Conservation (phyloP, 2,329 filamentous ascomycete species). For the Aureobasidium musti region DNA sequence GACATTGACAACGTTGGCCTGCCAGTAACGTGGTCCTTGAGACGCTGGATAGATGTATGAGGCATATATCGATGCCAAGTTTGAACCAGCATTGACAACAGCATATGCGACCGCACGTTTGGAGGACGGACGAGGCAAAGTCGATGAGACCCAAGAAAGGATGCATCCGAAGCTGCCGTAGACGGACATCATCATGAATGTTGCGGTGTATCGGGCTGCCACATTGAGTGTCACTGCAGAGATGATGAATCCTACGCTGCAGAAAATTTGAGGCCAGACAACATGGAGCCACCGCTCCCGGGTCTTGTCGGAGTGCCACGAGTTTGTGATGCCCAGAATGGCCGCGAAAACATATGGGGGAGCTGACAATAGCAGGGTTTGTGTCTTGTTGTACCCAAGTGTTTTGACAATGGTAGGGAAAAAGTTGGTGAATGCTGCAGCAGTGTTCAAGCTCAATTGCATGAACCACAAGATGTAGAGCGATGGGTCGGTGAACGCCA, state of each 20-base stretch:
- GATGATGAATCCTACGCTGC: conserved; percentile 58
- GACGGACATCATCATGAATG: conserved; percentile 60
- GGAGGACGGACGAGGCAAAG: conserved; percentile 41
- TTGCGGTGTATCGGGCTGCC: conserved; percentile 52
- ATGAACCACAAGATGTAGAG: conserved; percentile 11
- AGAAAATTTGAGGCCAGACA: conserved; percentile 54
- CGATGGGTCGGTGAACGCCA: conserved; percentile 44
- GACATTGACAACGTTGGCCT: neutral
- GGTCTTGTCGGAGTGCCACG: conserved; percentile 57
- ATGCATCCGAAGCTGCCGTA: neutral
- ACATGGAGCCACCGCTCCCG: conserved; percentile 62
- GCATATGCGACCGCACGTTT: conserved; percentile 41
- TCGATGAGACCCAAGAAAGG: conserved; percentile 40
- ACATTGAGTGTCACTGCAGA: conserved; percentile 1
- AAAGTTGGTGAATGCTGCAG: conserved; percentile 59
- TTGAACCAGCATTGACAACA: conserved; percentile 42
- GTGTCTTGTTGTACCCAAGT: conserved; percentile 58
- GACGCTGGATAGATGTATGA: neutral
- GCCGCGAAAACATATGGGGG: conserved; percentile 54
- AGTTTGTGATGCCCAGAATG: conserved; percentile 48
- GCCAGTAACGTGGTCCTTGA: conserved; percentile 2
- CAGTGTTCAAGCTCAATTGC: neutral
- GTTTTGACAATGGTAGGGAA: conserved; percentile 66
- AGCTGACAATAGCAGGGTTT: conserved; percentile 60
- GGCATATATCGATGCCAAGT: conserved; percentile 42